These are phyloP conservation scores for Trichophyton mentagrophytes DNA, from an alignment of 2,329 filamentous ascomycete species.

Conservation along the genomic window DNA sequence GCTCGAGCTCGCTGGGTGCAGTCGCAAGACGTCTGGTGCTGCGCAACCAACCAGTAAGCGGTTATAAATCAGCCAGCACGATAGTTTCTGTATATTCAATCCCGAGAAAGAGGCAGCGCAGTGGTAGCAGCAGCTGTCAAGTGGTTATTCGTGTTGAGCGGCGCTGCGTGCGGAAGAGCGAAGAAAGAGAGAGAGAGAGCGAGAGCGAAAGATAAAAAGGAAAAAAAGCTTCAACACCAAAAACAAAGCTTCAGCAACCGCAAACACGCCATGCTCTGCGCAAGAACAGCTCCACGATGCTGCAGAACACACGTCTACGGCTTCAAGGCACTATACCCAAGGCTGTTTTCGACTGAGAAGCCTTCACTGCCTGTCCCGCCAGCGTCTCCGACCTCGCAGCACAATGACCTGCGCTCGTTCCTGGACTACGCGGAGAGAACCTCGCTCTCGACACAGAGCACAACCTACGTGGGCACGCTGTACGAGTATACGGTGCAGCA, in stretches of 20 bases:
- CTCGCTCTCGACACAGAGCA: constrained; percentile 25
- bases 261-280: background rate
- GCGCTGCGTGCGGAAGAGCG: background rate
- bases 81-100: background rate
- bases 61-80: background rate
- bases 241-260: background rate
- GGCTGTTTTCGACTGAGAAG: background rate
- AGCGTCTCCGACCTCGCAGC: constrained; percentile 23
- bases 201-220: background rate
- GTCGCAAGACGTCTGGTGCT: background rate
- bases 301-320: background rate
- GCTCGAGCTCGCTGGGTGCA: background rate
- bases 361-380: constrained; percentile 19
- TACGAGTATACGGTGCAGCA: constrained; percentile 36
- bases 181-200: background rate
- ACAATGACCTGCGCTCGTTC: constrained; percentile 29
- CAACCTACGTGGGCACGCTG: constrained; percentile 33
- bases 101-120: no score
- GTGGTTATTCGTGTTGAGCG: background rate
- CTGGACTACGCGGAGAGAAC: constrained; percentile 29
- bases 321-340: background rate
- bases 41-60: background rate
- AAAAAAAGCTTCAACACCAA: background rate
- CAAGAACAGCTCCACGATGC: background rate
- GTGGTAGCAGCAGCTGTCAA: background rate